Percentiles rank a stretch among this genome's conserved stretches.
Evolutionary conservation across 1,139 yeast genomes (phyloP).

Genomic region (Saccharomyces hybrid): DNA sequence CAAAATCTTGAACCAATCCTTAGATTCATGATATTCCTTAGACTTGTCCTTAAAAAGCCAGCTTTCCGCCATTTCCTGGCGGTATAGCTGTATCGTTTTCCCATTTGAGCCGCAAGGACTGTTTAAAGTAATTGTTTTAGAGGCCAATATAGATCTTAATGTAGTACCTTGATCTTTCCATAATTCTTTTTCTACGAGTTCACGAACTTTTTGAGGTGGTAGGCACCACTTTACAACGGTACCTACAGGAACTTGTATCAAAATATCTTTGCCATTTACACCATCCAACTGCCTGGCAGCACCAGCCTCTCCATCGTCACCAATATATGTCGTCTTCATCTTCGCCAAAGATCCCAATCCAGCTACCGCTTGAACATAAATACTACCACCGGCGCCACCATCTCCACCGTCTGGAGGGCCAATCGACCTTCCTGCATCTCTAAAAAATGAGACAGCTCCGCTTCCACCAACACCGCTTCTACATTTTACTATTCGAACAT

Average conservation of each 20-base stretch:
- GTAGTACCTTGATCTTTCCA: constrained; percentile 1
- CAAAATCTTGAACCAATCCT: constrained; percentile 60
- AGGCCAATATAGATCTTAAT: constrained; percentile 17
- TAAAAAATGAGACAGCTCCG: constrained; percentile 75
- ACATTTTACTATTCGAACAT: constrained; percentile 57
- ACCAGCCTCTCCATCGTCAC: constrained; percentile 67
- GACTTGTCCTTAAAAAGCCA: constrained; percentile 79
- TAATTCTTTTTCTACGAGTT: constrained; percentile 11
- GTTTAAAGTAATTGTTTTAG: constrained; percentile 14
- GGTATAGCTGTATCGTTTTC: constrained; percentile 43
- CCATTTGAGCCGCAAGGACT: constrained; percentile 21
- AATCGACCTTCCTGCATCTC: constrained; percentile 74
- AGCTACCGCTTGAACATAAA: constrained; percentile 72
- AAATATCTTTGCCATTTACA: constrained; percentile 63
- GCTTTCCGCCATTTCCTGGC: constrained; percentile 67
- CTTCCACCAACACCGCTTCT: constrained; percentile 81
- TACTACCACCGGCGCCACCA: constrained; percentile 89
- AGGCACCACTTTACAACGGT: constrained; percentile 84
- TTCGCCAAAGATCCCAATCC: constrained; percentile 65
- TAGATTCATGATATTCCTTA: constrained; percentile 55
- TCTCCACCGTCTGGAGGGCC: constrained; percentile 99
- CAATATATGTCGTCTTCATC: constrained; percentile 57
- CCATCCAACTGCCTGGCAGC: constrained; percentile 77
- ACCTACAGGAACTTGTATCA: constrained; percentile 86
- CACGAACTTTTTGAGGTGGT: constrained; percentile 47